Base-by-base conservation (phyloP, 2,329 filamentous ascomycete species). In the Ceratocystis cacaofunesta region DNA sequence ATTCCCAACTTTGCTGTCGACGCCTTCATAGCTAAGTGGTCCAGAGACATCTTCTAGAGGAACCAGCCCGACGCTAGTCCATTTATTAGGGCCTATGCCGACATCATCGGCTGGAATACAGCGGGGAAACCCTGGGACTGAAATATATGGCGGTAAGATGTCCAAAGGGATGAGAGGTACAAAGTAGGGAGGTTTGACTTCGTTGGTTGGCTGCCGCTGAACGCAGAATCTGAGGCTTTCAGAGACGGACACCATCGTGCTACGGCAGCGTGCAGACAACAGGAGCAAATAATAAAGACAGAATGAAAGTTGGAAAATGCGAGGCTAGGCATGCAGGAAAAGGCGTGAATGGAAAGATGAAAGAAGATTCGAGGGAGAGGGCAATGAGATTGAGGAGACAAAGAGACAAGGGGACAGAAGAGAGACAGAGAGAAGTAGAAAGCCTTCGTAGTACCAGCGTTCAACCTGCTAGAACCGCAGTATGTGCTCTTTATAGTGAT, bases 121-220 rank as follows among this genome's bases (percentile, higher is more conserved):
- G 5, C 78, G 77, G 2, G 80, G 78, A 2, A 79, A 72, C 28
- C 76, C 78, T 43, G 74, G 66, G 10, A 80, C 70, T 4, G 77
- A 72, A 3, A 82, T 68, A 74, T 78, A 78, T 1, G 72, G 70
- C 0, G 80, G 80, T 0, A 84, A 75, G 67, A 82, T 75, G 70
- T 83, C 81, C 12, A 78, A 71, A 0, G 81, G 76, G n/a, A 84
- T 74, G n/a, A 84, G 75, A 5, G 81, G 82, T 0, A 83, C 79
- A 2, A 80, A 74, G 63, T 68, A 62, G 12, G 50, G 46, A 44
- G 30, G 17, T 61, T 55, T 71, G 46, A 69, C 67, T 28, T 68
- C 69, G n/a, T 74, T 71, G 1, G 71, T 69, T 1, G 70, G 71
- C 2, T 76, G 77, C 1, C 79, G 76, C 67, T 79, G 73, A 61